Evolutionary conservation across 257 asterid species (phyloP), one percentile per base, ranked within the genome.

Genomic region (Rhazya stricta): DNA sequence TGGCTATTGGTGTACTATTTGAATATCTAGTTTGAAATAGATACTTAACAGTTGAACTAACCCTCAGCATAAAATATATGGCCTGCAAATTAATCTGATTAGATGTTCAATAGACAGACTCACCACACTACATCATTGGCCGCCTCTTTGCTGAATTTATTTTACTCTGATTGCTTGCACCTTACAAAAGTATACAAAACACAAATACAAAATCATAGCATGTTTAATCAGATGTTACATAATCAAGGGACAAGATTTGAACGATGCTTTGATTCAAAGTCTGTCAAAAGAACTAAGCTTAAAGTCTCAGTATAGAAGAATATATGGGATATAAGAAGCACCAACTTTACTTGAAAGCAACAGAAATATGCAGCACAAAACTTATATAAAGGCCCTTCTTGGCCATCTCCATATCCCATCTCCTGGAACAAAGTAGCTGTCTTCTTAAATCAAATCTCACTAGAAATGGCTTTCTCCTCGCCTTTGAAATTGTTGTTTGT

Each of bases 241-340:
- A 76, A 51, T 79, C 42, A 69, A 25, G 16, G 8, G 27, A 21
- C 9, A 56, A 27, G 50, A 45, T 37, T 42, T 29, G 54, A 53
- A 25, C 68, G 41, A 75, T 83, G 81, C 91, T 84, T 88, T 58
- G 71, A 77, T 81, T 79, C 53, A 79, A 88, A 86, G 90, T 71
- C 76, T 76, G 68, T 76, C 67, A 75, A 79, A 76, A 79, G 75
- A 81, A 86, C 81, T 67, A 84, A 74, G 76, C 96, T 86, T 88
- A 29, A 90, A 90, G 93, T 76, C 75, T 85, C 90, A 67, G 85
- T 74, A 76, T 84, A 36, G 78, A 66, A 21, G 30, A 32, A 58
- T 66, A 73, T 62, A 73, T 4, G 5, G 4, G 45, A 58, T 23
- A 82, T 56, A 29, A 67, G 66, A 57, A 78, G 9, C 48, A 37